Conservation (phyloP, 768 basidiomycete species). For the Psilocybe sp. region DNA sequence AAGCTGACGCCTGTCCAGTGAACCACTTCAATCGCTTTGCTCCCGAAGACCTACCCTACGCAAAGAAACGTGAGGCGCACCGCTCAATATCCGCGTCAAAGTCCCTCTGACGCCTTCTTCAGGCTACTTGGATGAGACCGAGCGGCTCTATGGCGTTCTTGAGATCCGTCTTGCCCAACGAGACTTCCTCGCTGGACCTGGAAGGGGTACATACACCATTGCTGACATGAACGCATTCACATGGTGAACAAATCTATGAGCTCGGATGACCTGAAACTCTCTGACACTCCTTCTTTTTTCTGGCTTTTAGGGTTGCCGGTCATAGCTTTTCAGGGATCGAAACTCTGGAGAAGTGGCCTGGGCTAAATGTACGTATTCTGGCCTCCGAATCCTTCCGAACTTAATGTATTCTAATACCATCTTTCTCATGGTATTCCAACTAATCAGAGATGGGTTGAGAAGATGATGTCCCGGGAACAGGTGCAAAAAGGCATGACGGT, state of each 20-base stretch:
- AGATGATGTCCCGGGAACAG: too few species aligned
- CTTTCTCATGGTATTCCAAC: too few species aligned
- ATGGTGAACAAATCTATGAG: conserved; percentile 39
- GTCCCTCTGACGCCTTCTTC: background rate
- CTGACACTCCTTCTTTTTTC: background rate
- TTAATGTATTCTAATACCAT: background rate
- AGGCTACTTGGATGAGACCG: conserved; percentile 76
- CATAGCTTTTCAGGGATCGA: conserved; percentile 49
- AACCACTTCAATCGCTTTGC: conserved; percentile 62
- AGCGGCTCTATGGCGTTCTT: conserved; percentile 75
- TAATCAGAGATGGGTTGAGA: too few species aligned
- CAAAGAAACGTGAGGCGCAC: conserved; percentile 43
- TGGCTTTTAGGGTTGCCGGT: conserved; percentile 45
- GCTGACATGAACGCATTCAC: conserved; percentile 67
- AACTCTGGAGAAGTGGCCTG: conserved; percentile 58
- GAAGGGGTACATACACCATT: conserved; percentile 56
- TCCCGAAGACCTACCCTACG: conserved; percentile 62
- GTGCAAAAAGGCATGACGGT: too few species aligned
- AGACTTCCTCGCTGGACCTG: conserved; percentile 73
- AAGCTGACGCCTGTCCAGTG: conserved; percentile 29
- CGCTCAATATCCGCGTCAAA: conserved; percentile 6
- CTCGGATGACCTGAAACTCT: background rate
- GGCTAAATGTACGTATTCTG: conserved; percentile 42
- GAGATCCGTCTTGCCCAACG: conserved; percentile 63
- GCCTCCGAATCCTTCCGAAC: conserved; percentile 8